phyloP scores from a whole-genome alignment of 176 grass and related monocot species.

The Avena insularis region DNA sequence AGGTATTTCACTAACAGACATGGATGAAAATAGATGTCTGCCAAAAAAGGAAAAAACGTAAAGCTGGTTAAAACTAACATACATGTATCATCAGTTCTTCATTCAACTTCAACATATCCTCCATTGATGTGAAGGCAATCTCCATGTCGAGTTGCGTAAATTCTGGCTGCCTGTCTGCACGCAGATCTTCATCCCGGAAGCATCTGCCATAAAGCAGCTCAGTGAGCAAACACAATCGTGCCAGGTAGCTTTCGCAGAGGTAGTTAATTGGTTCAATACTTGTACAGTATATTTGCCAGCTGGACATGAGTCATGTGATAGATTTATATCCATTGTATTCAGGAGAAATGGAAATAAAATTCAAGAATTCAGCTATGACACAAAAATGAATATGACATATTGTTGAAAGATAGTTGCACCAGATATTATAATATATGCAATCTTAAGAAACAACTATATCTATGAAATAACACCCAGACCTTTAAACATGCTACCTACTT shows the following conservation, averaged over 20 bases:
- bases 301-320: slow-evolving; percentile 2
- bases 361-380: slow-evolving; percentile 3
- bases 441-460: slow-evolving; percentile 30
- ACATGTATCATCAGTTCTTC: slow-evolving; percentile 98
- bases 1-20: background rate
- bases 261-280: slow-evolving; percentile 22
- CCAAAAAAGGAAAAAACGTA: slow-evolving; percentile 1
- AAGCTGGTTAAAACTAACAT: slow-evolving; percentile 35
- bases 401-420: background rate
- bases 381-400: background rate
- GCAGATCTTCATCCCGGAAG: slow-evolving; percentile 98
- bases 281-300: slow-evolving; percentile 21
- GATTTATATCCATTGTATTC: slow-evolving; percentile 18
- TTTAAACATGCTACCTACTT: slow-evolving; percentile 28
- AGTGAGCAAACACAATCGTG: slow-evolving; percentile 20
- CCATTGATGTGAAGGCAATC: slow-evolving; percentile 87
- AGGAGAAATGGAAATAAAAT: background rate
- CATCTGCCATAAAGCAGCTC: slow-evolving; percentile 62
- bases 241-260: slow-evolving; percentile 7
- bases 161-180: slow-evolving; percentile 94
- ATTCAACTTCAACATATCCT: slow-evolving; percentile 93
- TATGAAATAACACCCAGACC: background rate
- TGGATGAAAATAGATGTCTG: background rate
- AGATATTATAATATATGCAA: slow-evolving; percentile 3
- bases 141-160: slow-evolving; percentile 99